phyloP scores from a whole-genome alignment of 108 stramenopile species.

The Skeletonema menzelii region DNA sequence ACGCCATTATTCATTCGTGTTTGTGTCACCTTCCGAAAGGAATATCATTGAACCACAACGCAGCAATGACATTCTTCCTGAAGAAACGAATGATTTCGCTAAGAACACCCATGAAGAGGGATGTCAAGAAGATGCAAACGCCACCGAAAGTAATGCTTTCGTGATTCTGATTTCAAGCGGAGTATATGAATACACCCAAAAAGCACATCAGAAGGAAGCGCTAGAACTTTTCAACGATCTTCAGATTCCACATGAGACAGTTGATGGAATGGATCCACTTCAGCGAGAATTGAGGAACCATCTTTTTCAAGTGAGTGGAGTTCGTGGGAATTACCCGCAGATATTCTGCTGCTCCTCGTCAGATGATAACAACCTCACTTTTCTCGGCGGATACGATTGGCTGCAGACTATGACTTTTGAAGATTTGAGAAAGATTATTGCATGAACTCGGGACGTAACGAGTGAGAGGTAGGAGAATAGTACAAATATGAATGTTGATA shows the following conservation, averaged over 20 bases:
- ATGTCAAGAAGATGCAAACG: background rate
- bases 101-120: background rate
- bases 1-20: background rate
- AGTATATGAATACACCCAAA: conserved; percentile 11
- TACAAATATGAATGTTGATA: background rate
- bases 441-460: background rate
- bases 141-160: background rate
- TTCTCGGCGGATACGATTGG: conserved; percentile 43
- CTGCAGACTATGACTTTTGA: conserved; percentile 2
- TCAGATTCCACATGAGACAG: conserved; percentile 25
- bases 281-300: conserved; percentile 21
- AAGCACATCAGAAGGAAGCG: conserved; percentile 16
- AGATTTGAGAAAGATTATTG: conserved; percentile 8
- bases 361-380: background rate
- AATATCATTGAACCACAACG: background rate
- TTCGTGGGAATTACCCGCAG: conserved; percentile 46
- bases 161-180: conserved; percentile 21
- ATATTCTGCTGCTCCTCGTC: conserved; percentile 29
- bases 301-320: conserved; percentile 36
- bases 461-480: background rate
- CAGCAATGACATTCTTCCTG: background rate
- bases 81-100: background rate
- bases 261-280: conserved; percentile 60
- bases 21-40: background rate
- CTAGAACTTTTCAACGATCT: conserved; percentile 13